These are phyloP conservation scores for Hyaloscypha bicolor DNA, from an alignment of 495 filamentous ascomycete genomes.

Conservation along the genomic window DNA sequence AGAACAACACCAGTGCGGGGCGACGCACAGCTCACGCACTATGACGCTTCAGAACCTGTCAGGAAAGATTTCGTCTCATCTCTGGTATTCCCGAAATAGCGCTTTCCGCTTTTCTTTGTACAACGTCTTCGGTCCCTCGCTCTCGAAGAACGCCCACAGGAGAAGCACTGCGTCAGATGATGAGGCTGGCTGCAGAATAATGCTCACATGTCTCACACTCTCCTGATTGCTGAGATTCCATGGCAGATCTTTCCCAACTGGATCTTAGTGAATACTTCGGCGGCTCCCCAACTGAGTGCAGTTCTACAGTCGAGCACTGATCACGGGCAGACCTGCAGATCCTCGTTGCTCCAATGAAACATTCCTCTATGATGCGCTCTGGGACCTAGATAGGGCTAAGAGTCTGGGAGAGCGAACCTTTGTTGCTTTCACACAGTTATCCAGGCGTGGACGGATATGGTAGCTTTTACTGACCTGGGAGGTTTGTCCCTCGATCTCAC, in stretches of 20 bases:
- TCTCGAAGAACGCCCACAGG: not conserved
- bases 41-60: not conserved
- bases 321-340: not conserved
- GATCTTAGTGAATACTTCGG: not conserved
- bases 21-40: not conserved
- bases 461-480: not conserved
- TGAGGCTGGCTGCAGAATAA: slow-evolving; percentile 1
- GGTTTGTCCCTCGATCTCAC: not conserved
- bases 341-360: not conserved
- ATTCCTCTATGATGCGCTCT: not conserved
- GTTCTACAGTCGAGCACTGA: not conserved
- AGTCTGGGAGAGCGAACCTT: not conserved
- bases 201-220: not conserved
- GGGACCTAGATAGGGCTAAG: not conserved
- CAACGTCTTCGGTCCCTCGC: not conserved
- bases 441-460: not conserved
- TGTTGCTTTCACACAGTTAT: not conserved
- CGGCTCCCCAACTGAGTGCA: not conserved
- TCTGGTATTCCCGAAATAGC: not conserved
- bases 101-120: not conserved
- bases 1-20: not conserved
- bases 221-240: not conserved
- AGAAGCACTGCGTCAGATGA: not conserved
- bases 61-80: not conserved
- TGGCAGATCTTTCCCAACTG: not conserved